Conservation (phyloP, 2,329 filamentous ascomycete genomes). For the Aspergillus luchuensis region DNA sequence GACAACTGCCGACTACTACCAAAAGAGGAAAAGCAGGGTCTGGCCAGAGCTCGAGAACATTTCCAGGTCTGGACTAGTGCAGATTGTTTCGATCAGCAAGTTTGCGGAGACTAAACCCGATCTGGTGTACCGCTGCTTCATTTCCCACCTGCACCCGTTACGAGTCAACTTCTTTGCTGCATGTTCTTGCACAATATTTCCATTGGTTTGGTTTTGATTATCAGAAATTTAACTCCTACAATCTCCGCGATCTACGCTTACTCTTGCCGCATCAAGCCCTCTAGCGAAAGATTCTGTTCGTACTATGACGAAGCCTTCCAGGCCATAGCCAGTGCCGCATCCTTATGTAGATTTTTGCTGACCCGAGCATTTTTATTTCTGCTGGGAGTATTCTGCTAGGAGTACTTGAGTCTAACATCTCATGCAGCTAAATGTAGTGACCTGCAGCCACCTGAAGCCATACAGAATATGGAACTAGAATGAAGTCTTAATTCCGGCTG, state of each 20-base stretch:
- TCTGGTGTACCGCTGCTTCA: not conserved
- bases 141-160: not conserved
- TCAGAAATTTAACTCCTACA: not conserved
- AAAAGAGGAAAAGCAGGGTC: not conserved
- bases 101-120: not conserved
- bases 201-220: not conserved
- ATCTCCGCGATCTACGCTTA: not conserved
- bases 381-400: no score
- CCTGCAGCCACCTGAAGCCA: no score
- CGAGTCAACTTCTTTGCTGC: not conserved
- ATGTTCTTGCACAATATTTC: not conserved
- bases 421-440: no score
- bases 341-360: no score
- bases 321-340: no score
- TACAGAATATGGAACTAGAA: not conserved
- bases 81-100: not conserved
- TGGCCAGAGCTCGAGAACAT: not conserved
- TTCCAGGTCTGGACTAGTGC: not conserved
- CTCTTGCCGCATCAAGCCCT: not conserved
- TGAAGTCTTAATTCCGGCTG: no score
- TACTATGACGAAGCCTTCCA: not conserved
- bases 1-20: not conserved
- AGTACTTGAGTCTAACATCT: no score
- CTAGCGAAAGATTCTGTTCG: not conserved
- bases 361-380: no score